Conservation (phyloP, 2,329 filamentous ascomycete species). For the Dothideomycetes sp. region DNA sequence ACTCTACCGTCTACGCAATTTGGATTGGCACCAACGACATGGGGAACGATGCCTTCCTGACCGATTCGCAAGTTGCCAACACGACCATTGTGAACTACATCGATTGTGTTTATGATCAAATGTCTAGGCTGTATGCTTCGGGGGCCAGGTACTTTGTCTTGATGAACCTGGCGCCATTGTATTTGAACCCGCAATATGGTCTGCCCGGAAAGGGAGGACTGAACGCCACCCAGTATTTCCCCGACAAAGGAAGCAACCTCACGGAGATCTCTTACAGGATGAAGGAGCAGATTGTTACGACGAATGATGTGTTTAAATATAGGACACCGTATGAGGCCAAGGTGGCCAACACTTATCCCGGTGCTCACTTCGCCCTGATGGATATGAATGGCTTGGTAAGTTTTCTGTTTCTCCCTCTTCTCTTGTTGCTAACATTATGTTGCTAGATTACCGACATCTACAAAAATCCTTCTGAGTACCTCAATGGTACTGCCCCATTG, state of each 20-base stretch:
- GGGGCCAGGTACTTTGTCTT: constrained; percentile 65
- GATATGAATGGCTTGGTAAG: constrained; percentile 54
- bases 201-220: constrained; percentile 38
- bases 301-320: constrained; percentile 45
- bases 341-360: constrained; percentile 38
- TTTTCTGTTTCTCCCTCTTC: not conserved
- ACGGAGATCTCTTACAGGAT: constrained; percentile 45
- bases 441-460: constrained; percentile 56
- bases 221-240: constrained; percentile 37
- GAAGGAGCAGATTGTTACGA: constrained; percentile 40
- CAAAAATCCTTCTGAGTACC: constrained; percentile 49
- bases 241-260: constrained; percentile 39
- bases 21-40: constrained; percentile 81
- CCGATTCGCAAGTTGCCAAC: constrained; percentile 50
- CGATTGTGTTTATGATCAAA: constrained; percentile 56
- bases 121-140: constrained; percentile 54
- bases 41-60: constrained; percentile 56
- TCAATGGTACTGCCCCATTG: constrained; percentile 52
- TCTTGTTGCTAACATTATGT: not conserved
- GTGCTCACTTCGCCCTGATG: constrained; percentile 55
- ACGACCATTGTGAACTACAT: constrained; percentile 57
- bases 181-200: constrained; percentile 60
- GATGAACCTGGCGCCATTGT: constrained; percentile 58
- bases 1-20: constrained; percentile 62
- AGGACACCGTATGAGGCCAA: constrained; percentile 40